Conservation (phyloP, 2,329 filamentous ascomycete genomes). For the Diplocarpon mali region DNA sequence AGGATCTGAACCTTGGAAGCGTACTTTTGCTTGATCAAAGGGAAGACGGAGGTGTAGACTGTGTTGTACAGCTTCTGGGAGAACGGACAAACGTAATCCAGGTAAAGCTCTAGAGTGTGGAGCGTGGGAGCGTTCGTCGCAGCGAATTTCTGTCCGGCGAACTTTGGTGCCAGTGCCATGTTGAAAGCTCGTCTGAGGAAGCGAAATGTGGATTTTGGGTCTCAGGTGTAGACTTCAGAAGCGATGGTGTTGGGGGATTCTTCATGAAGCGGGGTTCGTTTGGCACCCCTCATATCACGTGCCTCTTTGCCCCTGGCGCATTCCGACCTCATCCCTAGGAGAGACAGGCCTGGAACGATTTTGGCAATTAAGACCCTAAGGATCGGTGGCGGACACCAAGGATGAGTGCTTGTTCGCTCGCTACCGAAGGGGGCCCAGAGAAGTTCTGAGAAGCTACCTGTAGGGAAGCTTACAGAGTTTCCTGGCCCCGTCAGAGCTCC, state of each 20-base stretch:
- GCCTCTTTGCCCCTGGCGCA: too few relatives aligned
- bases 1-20: slow-evolving; percentile 54
- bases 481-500: too few relatives aligned
- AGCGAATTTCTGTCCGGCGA: slow-evolving; percentile 57
- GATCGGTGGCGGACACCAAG: too few relatives aligned
- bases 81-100: slow-evolving; percentile 87
- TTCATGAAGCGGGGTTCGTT: too few relatives aligned
- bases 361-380: too few relatives aligned
- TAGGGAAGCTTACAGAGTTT: too few relatives aligned
- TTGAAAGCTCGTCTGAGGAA: background rate
- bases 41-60: slow-evolving; percentile 54
- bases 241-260: background rate
- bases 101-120: slow-evolving; percentile 55
- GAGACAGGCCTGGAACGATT: too few relatives aligned
- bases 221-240: background rate
- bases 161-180: slow-evolving; percentile 71
- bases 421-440: too few relatives aligned
- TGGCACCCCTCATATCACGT: too few relatives aligned
- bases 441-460: too few relatives aligned
- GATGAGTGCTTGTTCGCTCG: too few relatives aligned
- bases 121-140: slow-evolving; percentile 33
- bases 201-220: background rate
- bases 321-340: too few relatives aligned
- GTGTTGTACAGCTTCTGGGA: slow-evolving; percentile 63
- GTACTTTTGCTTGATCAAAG: slow-evolving; percentile 52